Evolutionary conservation across 2,329 filamentous ascomycete genomes (phyloP), one percentile per base, ranked within the genome.

Genomic region (Penicillium italicum): DNA sequence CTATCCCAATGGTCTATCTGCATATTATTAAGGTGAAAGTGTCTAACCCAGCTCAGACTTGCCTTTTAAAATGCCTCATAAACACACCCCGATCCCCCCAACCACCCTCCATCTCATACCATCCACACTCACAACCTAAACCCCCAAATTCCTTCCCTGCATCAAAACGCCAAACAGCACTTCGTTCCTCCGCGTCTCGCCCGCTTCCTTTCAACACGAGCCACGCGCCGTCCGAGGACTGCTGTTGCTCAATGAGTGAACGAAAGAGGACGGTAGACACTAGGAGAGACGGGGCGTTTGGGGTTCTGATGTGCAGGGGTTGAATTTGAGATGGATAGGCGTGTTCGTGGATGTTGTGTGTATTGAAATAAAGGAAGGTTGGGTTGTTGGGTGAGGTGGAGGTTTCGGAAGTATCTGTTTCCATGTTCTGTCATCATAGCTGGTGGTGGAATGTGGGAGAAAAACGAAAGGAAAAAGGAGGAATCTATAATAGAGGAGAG

Each of bases 371-470:
- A 43, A 37, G 40, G 36, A 45, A 9, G 45, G 54, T 5, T 11
- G 43, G n/a, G 44, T 52, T 41, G 20, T 37, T 20, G 30, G 38
- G 48, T 24, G n/a, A 36, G 45, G 47, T 48, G 33, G 50, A 46
- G 62, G 60, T 66, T 68, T 75, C 73, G 65, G 71, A 75, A 75
- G 73, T 75, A 75, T 75, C 73, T 75, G 72, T 67, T 69, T 63
- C 67, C 64, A 61, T 63, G 57, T 65, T 66, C 59, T 72, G 70
- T 75, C 73, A 74, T 75, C 73, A 75, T 67, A 55, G 70, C 70
- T 70, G 69, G 61, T 51, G 20, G 37, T 8, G 22, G 12, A 12
- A 40, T 12, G 30, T 28, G 37, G 9, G 18, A 28, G 30, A 7
- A 43, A 26, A 26, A 33, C 48, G 43, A 12, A 37, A 34, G 10